These are phyloP conservation scores for Bolboschoenoplectus hybrid DNA, from an alignment of 202 grass and related monocot species.

Conservation along the genomic window DNA sequence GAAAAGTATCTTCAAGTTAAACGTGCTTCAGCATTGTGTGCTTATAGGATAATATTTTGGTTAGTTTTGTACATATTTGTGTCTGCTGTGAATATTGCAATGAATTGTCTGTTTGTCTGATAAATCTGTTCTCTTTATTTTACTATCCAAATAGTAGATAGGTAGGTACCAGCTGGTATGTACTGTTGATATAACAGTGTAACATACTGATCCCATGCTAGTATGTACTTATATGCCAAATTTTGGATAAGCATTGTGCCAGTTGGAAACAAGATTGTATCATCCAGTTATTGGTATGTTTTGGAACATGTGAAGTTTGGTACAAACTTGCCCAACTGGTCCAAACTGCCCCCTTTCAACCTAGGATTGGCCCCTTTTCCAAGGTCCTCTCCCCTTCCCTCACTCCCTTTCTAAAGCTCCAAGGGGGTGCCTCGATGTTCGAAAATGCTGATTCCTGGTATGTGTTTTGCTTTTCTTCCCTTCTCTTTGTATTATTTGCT, in stretches of 20 bases:
- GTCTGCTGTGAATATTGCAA: neutral
- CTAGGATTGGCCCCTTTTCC: constrained; percentile 23
- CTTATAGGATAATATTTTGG: neutral
- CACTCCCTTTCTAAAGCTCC: constrained; percentile 11
- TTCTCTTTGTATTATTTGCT: neutral
- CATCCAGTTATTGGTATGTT: neutral
- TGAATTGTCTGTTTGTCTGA: constrained; percentile 28
- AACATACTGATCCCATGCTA: constrained; percentile 29
- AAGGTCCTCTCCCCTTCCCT: neutral
- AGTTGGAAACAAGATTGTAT: constrained; percentile 22
- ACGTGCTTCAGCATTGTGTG: neutral
- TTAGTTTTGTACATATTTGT: neutral
- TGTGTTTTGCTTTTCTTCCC: neutral
- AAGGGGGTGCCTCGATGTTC: neutral
- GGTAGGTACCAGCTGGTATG: constrained; percentile 23
- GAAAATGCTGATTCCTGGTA: constrained; percentile 1
- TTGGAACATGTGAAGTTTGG: neutral
- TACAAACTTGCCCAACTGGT: constrained; percentile 12
- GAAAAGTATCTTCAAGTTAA: neutral
- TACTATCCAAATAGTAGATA: constrained; percentile 32
- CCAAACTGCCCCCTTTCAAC: constrained; percentile 15
- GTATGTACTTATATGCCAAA: constrained; percentile 17
- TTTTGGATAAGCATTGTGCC: constrained; percentile 27
- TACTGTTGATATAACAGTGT: constrained; percentile 26
- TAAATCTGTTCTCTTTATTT: constrained; percentile 21